A percentile compares a stretch with the other conserved stretches of the same genome.
Conservation (phyloP, 148 eudicot species). For the Diospyros kaki region DNA sequence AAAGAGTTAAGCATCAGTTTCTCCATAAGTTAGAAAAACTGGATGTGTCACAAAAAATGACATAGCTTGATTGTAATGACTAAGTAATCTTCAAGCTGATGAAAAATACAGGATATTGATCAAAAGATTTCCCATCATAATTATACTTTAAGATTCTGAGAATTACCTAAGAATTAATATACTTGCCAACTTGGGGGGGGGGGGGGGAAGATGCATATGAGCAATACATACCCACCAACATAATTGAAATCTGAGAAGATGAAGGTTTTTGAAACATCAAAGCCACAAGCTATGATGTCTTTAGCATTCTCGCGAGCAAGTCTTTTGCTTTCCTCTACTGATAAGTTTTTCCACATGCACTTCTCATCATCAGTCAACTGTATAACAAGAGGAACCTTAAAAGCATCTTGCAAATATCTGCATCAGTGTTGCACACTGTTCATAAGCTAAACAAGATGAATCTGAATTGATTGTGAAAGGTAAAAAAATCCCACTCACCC, state of each 20-base stretch:
- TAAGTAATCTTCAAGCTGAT: neutral
- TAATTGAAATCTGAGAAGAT: constrained; percentile 86
- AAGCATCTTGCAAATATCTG: constrained; percentile 97
- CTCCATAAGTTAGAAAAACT: neutral
- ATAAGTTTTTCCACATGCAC: constrained; percentile 90
- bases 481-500: neutral
- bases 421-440: constrained; percentile 17
- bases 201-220: too few relatives aligned
- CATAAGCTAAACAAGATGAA: neutral
- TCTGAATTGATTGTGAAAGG: neutral
- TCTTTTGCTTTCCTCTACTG: constrained; percentile 88
- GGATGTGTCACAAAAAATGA: neutral
- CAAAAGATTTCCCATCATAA: neutral
- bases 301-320: constrained; percentile 99
- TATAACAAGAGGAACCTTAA: constrained; percentile 94
- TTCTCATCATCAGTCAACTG: constrained; percentile 98
- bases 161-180: too few relatives aligned
- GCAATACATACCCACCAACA: constrained; percentile 77
- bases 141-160: too few relatives aligned
- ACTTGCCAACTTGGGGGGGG: too few relatives aligned
- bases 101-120: neutral
- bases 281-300: constrained; percentile 97
- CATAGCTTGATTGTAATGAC: neutral
- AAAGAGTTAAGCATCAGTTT: neutral
- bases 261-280: constrained; percentile 82